Conservation (phyloP, 2,329 filamentous ascomycete genomes). For the Aureobasidium sp. region DNA sequence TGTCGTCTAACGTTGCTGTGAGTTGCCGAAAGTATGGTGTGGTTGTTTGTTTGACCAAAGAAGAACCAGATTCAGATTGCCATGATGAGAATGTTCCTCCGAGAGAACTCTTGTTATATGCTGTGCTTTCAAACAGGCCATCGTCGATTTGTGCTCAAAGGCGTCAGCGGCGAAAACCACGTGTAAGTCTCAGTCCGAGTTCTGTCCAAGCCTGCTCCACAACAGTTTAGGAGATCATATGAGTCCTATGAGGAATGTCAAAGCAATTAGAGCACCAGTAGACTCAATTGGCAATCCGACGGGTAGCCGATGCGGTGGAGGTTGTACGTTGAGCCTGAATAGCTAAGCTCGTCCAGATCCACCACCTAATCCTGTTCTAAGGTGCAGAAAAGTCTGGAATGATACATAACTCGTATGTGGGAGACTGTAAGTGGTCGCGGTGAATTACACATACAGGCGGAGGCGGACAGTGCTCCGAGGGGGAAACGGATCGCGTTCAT, state of each 20-base stretch:
- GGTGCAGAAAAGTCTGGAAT: too few species aligned
- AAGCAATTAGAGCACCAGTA: not conserved
- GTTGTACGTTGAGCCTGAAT: not conserved
- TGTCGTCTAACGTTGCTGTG: slow-evolving; percentile 11
- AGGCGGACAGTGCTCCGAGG: too few species aligned
- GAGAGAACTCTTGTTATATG: not conserved
- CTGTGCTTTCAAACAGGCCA: too few species aligned
- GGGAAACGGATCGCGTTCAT: too few species aligned
- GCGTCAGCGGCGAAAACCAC: not conserved
- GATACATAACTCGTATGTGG: too few species aligned
- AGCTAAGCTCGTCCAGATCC: too few species aligned
- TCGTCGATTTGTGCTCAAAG: not conserved
- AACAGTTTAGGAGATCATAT: not conserved
- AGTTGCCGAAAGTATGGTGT: not conserved
- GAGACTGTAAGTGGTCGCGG: too few species aligned
- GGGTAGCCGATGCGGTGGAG: too few species aligned
- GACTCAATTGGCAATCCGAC: too few species aligned
- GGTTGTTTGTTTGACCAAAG: not conserved
- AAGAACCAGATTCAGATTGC: not conserved
- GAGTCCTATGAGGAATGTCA: not conserved
- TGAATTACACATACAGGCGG: too few species aligned
- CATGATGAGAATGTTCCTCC: too few species aligned
- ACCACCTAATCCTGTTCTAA: too few species aligned
- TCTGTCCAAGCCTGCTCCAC: not conserved
- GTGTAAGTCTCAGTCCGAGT: not conserved